These are phyloP conservation scores for Paracoccidioides lutzii DNA, from an alignment of 2,329 filamentous ascomycete genomes.

Conservation along the genomic window DNA sequence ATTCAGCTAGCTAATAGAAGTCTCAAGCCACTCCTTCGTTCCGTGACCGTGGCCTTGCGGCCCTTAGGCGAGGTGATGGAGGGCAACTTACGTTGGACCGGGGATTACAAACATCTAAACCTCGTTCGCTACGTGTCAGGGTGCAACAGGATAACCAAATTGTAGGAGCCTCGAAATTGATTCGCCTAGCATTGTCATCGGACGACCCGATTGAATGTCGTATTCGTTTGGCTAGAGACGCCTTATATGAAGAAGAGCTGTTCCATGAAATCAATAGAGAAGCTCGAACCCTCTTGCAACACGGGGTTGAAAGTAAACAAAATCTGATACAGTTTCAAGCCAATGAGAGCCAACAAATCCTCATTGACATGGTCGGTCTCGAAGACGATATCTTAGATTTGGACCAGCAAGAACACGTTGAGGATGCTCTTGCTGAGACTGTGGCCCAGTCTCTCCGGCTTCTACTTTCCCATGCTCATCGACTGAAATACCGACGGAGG, in stretches of 20 bases:
- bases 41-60: conserved; percentile 62
- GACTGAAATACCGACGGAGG: conserved; percentile 55
- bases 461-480: conserved; percentile 66
- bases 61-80: conserved; percentile 59
- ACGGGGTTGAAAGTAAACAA: conserved; percentile 54
- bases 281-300: conserved; percentile 56
- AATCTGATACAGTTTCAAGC: conserved; percentile 45
- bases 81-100: conserved; percentile 64
- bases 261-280: conserved; percentile 84
- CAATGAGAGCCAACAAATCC: conserved; percentile 43
- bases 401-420: conserved; percentile 15
- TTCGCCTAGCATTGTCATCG: conserved; percentile 9
- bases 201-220: conserved; percentile 24
- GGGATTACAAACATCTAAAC: conserved; percentile 37
- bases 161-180: conserved; percentile 40
- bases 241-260: conserved; percentile 55
- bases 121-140: conserved; percentile 54
- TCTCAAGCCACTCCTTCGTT: conserved; percentile 41
- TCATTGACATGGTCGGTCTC: conserved; percentile 54
- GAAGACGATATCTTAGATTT: conserved; percentile 33
- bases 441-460: conserved; percentile 58
- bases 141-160: conserved; percentile 46
- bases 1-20: background rate
- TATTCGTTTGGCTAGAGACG: conserved; percentile 34
- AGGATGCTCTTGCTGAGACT: conserved; percentile 46